Conservation (phyloP, 208 protist species). For the Giardia muris region DNA sequence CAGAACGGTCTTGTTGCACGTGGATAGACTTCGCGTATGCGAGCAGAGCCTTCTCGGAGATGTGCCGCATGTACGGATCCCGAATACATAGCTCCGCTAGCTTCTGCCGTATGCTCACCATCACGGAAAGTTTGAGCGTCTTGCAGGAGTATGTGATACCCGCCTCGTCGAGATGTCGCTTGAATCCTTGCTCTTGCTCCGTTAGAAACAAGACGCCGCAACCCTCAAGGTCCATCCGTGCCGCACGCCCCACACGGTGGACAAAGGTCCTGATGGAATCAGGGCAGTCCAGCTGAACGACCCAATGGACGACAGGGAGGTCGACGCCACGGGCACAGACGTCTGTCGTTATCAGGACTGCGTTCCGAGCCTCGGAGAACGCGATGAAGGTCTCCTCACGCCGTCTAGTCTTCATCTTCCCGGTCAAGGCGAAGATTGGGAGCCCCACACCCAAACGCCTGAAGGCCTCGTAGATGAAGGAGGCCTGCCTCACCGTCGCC, state of each 20-base stretch:
- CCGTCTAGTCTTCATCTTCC: constrained; percentile 49
- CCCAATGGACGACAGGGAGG: constrained; percentile 62
- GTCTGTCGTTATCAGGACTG: constrained; percentile 58
- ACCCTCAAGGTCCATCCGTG: background rate
- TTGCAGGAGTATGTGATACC: background rate
- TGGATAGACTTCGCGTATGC: background rate
- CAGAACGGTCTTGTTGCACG: background rate
- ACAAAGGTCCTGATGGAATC: constrained; percentile 55
- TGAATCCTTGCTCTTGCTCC: background rate
- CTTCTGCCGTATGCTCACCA: background rate
- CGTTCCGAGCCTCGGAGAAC: background rate
- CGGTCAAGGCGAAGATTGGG: constrained; percentile 50
- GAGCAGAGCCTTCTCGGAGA: background rate
- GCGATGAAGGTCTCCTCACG: constrained; percentile 34
- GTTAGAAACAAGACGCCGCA: background rate
- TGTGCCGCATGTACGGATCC: background rate
- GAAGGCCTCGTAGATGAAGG: background rate
- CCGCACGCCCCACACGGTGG: constrained; percentile 48
- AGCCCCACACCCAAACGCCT: background rate
- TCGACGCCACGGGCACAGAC: constrained; percentile 63
- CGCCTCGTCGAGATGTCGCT: background rate
- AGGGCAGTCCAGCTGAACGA: constrained; percentile 54
- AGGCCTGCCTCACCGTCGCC: background rate
- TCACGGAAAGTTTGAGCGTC: background rate
- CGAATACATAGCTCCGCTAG: background rate